Percentiles rank a stretch among this genome's conserved stretches.
Evolutionary conservation across 2,329 filamentous ascomycete species (phyloP).

Genomic region (Lizonia empirigonia): DNA sequence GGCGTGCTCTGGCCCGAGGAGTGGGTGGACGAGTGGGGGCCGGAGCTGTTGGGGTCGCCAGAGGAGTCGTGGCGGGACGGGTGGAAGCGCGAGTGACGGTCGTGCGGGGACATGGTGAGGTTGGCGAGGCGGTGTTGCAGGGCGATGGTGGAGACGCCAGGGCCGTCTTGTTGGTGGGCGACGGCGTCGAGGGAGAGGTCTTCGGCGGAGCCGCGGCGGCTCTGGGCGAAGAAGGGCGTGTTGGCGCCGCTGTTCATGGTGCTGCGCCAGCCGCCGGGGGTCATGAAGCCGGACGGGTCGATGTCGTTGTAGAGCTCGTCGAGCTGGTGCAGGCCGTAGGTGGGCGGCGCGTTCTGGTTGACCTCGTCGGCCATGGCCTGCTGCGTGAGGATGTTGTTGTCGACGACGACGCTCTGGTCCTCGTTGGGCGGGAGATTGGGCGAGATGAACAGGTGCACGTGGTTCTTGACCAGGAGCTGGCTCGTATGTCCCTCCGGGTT

Average conservation of each 20-base stretch:
- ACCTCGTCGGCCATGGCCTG: constrained; percentile 60
- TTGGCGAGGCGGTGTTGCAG: constrained; percentile 72
- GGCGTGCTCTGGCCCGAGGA: constrained; percentile 46
- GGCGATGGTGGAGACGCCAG: constrained; percentile 60
- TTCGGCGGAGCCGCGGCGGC: constrained; percentile 77
- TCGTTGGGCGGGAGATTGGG: constrained; percentile 90
- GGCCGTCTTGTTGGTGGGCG: constrained; percentile 39
- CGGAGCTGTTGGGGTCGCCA: constrained; percentile 15
- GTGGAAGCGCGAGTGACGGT: constrained; percentile 34
- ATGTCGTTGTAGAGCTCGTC: constrained; percentile 91
- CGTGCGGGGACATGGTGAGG: constrained; percentile 51
- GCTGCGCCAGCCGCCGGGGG: constrained; percentile 66
- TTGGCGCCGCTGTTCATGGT: constrained; percentile 63
- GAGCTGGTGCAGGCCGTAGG: constrained; percentile 87
- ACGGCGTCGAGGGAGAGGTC: constrained; percentile 67
- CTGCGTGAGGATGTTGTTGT: constrained; percentile 46
- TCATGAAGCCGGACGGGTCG: constrained; percentile 80
- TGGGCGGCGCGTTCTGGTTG: constrained; percentile 77
- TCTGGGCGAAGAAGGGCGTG: constrained; percentile 76
- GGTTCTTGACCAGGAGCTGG: constrained; percentile 89
- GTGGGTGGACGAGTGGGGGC: constrained; percentile 33
- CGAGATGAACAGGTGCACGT: constrained; percentile 93
- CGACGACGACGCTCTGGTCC: constrained; percentile 71
- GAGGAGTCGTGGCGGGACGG: constrained; percentile 19
- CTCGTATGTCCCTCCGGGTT: constrained; percentile 96